Evolutionary conservation across 371 early-diverging fungal genomes (phyloP).

Genomic region (Mortierella sp.): DNA sequence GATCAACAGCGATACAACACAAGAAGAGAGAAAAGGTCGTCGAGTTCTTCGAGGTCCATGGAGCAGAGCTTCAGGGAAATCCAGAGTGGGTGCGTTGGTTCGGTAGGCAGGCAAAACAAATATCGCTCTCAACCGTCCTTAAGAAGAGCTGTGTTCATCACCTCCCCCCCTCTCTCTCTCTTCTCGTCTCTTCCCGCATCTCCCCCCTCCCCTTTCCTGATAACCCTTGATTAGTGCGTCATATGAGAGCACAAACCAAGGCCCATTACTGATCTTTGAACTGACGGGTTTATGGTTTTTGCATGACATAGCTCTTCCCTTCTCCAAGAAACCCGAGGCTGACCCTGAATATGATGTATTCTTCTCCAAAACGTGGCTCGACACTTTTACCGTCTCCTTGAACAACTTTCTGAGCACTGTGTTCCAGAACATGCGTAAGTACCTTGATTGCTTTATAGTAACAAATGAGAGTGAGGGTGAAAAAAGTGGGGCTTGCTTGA

Average conservation of each 20-base stretch:
- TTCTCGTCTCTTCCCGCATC: no score
- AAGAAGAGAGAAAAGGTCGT: slow-evolving; percentile 67
- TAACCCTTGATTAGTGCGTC: no score
- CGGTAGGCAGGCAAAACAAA: slow-evolving; percentile 56
- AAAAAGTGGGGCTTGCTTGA: no score
- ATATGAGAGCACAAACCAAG: no score
- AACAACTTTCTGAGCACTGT: slow-evolving; percentile 76
- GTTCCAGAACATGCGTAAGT: slow-evolving; percentile 76
- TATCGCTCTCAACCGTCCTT: no score
- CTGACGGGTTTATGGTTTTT: not conserved
- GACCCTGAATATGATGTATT: slow-evolving; percentile 72
- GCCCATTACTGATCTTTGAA: not conserved
- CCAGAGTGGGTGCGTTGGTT: slow-evolving; percentile 77
- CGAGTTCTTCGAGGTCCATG: slow-evolving; percentile 72
- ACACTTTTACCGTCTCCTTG: slow-evolving; percentile 70
- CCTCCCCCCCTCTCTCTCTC: no score
- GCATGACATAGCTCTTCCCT: slow-evolving; percentile 63
- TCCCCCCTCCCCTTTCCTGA: no score
- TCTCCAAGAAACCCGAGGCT: slow-evolving; percentile 69
- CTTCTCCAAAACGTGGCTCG: slow-evolving; percentile 75
- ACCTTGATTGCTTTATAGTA: no score
- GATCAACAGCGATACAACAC: slow-evolving; percentile 63
- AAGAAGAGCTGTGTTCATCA: no score
- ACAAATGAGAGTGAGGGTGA: no score
- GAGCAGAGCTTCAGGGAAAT: slow-evolving; percentile 68